These are phyloP conservation scores for Yamadazyma taylorii DNA, from an alignment of 1,139 yeast genomes.

Conservation along the genomic window DNA sequence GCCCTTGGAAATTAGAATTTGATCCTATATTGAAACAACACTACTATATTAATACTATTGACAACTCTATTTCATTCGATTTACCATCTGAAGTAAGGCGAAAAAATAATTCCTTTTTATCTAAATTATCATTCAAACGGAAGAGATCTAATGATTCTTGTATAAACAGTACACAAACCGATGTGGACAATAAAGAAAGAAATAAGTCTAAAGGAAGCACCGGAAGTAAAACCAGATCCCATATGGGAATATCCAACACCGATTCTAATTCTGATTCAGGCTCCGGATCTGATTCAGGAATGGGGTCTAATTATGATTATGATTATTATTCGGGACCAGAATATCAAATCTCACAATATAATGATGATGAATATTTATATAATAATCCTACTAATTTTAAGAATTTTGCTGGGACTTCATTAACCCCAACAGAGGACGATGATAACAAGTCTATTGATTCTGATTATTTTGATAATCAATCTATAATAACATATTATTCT, in stretches of 20 bases:
- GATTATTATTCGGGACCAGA: no score
- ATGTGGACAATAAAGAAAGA: background rate
- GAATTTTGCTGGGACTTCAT: slow-evolving; percentile 35
- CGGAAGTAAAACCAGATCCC: no score
- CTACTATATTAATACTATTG: slow-evolving; percentile 35
- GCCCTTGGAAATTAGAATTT: slow-evolving; percentile 25
- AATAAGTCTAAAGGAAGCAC: background rate
- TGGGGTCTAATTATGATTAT: background rate
- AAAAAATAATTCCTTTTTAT: slow-evolving; percentile 13
- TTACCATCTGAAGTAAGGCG: slow-evolving; percentile 42
- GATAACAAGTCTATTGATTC: slow-evolving; percentile 16
- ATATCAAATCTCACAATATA: no score
- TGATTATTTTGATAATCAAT: slow-evolving; percentile 12
- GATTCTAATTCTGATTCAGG: no score
- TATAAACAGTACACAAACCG: slow-evolving; percentile 3
- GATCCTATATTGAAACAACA: slow-evolving; percentile 37
- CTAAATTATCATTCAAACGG: slow-evolving; percentile 14
- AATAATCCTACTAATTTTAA: slow-evolving; percentile 25
- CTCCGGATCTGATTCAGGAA: no score
- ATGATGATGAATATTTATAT: slow-evolving; percentile 31
- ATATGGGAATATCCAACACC: no score
- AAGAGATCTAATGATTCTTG: slow-evolving; percentile 9
- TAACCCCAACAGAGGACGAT: slow-evolving; percentile 16
- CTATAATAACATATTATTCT: slow-evolving; percentile 22
- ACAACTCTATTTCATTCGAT: slow-evolving; percentile 38